phyloP scores from a whole-genome alignment of 2,329 filamentous ascomycete genomes.

The Pseudocercospora ulei region DNA sequence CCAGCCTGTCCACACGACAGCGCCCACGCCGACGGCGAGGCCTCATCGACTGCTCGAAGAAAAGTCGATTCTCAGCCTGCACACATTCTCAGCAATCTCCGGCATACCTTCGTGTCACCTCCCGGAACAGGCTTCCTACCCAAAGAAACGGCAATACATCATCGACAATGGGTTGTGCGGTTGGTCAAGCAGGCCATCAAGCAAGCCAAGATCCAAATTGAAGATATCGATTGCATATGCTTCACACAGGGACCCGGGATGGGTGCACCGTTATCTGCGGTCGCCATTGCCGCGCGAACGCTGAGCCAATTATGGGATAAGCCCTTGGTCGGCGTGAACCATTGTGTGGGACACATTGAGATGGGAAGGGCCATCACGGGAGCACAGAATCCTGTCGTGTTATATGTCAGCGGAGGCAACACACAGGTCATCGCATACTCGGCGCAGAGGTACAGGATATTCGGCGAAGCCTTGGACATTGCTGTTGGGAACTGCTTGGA shows the following conservation, averaged over 20 bases:
- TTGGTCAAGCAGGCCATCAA: conserved; percentile 71
- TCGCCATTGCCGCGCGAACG: conserved; percentile 75
- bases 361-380: conserved; percentile 93
- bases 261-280: conserved; percentile 81
- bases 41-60: conserved; percentile 10
- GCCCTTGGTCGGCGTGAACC: conserved; percentile 89
- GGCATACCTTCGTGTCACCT: conserved; percentile 85
- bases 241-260: conserved; percentile 94
- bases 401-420: conserved; percentile 94
- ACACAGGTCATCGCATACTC: conserved; percentile 97
- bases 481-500: conserved; percentile 96
- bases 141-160: conserved; percentile 89
- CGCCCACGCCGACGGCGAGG: conserved; percentile 31
- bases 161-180: conserved; percentile 71
- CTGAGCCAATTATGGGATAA: conserved; percentile 75
- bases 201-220: conserved; percentile 52
- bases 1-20: conserved; percentile 33
- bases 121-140: conserved; percentile 91
- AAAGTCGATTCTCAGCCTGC: conserved; percentile 39
- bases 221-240: conserved; percentile 81
- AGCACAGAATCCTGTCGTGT: conserved; percentile 79
- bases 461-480: conserved; percentile 94
- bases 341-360: conserved; percentile 97
- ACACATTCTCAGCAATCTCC: conserved; percentile 78
- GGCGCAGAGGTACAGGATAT: conserved; percentile 89